Base-by-base conservation (phyloP, 257 asterid genomes). In the Solanum chilense region DNA sequence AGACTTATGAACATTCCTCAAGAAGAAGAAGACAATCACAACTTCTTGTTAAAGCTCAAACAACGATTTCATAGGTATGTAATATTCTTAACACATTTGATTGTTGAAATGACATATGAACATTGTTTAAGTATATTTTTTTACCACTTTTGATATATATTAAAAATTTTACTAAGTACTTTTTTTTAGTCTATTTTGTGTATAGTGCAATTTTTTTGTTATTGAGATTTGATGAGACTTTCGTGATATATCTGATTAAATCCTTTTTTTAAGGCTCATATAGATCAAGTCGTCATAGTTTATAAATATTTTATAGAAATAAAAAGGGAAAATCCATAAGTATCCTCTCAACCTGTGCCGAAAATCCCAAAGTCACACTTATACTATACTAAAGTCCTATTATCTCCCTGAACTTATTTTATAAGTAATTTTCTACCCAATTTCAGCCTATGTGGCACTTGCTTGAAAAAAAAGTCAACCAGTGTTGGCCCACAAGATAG, bases 11-110 rank as follows among this genome's bases (percentile, higher is more conserved):
- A 86, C 13, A 90, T 80, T 58, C 94, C 93, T 2, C 96, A 94
- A 20, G 94, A 93, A 35, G 97, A 94, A 23, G 94, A 94, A 41
- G 98, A 95, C 64, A 93, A 95, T 33, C 94, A 95, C 87, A 92
- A 90, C 90, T 94, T 95, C 89, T 84, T 95, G 88, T 42, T 86
- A 29, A 94, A 91, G 86, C 95, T 91, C 85, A 89, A 91, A 78
- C 89, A 93, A 56, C 90, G 97, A 23, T 84, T 94, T 80, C 90
- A 95, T 35, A 92, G 96, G 98, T 70, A 58, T 58, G 21, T 58
- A 69, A 29, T 33, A 33, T 33, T 6, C 39, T 29, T 15, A 15
- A 31, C 21, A 60, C 68, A 60, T 60, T 60, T 60, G 29, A 21
- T 56, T 56, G 25, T 20, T 37, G 39, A 37, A 37, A 37, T 37